A percentile compares a stretch with the other conserved stretches of the same genome.
These are phyloP conservation scores for Populus euphratica DNA, from an alignment of 345 rosid genomes.

Conservation along the genomic window DNA sequence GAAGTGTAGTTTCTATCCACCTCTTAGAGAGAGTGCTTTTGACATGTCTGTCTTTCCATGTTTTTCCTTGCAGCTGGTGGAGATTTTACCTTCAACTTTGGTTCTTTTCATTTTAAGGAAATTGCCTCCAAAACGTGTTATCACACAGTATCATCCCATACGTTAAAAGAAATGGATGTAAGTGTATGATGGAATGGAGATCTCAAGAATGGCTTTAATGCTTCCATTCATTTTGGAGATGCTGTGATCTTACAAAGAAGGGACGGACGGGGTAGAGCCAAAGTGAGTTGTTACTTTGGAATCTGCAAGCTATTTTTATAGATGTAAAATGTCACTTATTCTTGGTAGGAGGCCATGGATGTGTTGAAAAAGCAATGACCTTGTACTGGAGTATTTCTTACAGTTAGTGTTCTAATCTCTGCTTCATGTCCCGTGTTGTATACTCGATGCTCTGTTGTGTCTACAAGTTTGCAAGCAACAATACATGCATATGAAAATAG, in stretches of 20 bases:
- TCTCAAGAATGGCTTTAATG: conserved; percentile 3
- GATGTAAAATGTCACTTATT: conserved; percentile 1
- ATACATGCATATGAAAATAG: neutral
- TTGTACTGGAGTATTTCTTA: neutral
- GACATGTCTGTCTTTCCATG: neutral
- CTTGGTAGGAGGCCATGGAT: neutral
- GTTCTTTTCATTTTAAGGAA: conserved; percentile 89
- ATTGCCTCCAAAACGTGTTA: conserved; percentile 84
- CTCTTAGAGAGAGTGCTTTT: neutral
- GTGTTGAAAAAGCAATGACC: neutral
- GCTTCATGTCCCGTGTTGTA: neutral
- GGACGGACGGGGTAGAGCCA: neutral
- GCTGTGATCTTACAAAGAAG: neutral
- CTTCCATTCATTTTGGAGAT: neutral
- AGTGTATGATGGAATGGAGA: neutral
- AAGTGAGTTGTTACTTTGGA: neutral
- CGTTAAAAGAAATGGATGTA: conserved; percentile 34
- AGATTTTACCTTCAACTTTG: conserved; percentile 78
- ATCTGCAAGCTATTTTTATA: conserved; percentile 8
- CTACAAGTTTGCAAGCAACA: neutral
- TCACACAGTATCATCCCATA: conserved; percentile 76
- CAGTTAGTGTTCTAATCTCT: neutral
- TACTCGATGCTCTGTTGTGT: neutral
- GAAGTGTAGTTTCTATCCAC: neutral
- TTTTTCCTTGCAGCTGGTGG: conserved; percentile 61